Percentiles rank a stretch among this genome's conserved stretches.
These are phyloP conservation scores for Aspergillus quadrilineatus DNA, from an alignment of 2,329 filamentous ascomycete genomes.

Conservation along the genomic window DNA sequence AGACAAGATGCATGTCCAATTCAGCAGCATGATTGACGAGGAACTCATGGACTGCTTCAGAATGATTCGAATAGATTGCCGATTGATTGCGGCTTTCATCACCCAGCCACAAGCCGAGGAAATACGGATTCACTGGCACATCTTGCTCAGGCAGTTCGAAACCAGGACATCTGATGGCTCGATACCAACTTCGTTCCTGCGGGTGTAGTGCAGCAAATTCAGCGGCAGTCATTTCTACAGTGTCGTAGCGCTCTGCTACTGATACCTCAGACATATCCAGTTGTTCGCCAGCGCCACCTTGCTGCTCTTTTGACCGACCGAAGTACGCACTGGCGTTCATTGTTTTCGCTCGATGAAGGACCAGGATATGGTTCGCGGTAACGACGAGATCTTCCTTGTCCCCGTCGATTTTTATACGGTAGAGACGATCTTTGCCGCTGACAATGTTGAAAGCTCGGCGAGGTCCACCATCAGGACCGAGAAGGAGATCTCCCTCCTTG, in stretches of 20 bases:
- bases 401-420: conserved; percentile 49
- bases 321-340: not conserved
- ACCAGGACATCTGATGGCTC: conserved; percentile 37
- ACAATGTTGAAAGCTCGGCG: conserved; percentile 53
- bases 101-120: conserved; percentile 1
- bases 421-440: conserved; percentile 48
- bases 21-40: conserved; percentile 1
- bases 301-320: not conserved
- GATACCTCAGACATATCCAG: conserved; percentile 11
- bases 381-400: conserved; percentile 51
- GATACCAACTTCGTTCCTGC: conserved; percentile 38
- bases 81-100: not conserved
- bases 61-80: not conserved
- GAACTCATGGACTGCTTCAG: conserved; percentile 1
- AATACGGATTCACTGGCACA: not conserved
- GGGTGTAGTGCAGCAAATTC: conserved; percentile 44
- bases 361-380: conserved; percentile 51
- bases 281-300: too few species aligned
- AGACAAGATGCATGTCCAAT: not conserved
- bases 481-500: conserved; percentile 49
- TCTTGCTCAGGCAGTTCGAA: conserved; percentile 24
- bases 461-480: conserved; percentile 50
- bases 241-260: conserved; percentile 35
- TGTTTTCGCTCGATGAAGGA: conserved; percentile 41
- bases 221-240: conserved; percentile 49